Evolutionary conservation across 2,329 filamentous ascomycete genomes (phyloP).

Genomic region (Sordariomycetes sp.): DNA sequence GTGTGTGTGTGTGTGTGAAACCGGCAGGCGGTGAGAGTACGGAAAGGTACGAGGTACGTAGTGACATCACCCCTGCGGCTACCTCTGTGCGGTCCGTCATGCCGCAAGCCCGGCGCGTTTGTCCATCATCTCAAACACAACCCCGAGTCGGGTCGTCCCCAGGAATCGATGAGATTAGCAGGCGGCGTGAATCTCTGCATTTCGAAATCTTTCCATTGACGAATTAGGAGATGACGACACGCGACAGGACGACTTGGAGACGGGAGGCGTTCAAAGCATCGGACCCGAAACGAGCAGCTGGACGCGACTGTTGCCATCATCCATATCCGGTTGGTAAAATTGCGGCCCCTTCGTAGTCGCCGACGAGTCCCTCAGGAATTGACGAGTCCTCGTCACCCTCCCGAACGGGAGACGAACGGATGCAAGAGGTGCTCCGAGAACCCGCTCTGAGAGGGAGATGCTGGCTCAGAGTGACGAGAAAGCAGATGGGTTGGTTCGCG

Average conservation of each 20-base stretch:
- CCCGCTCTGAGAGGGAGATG: conserved; percentile 48
- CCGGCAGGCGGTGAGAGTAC: neutral
- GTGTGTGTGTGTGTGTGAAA: neutral
- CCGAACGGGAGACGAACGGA: neutral
- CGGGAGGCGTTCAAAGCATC: neutral
- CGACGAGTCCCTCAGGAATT: neutral
- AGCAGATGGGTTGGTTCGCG: conserved; percentile 50
- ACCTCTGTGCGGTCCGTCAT: neutral
- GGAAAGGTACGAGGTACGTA: neutral
- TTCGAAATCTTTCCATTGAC: neutral
- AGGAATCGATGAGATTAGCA: neutral
- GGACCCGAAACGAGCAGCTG: neutral
- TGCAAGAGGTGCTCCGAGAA: conserved; percentile 2
- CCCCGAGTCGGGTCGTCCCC: neutral
- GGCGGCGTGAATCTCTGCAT: neutral
- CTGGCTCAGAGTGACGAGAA: conserved; percentile 34
- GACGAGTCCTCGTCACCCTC: neutral
- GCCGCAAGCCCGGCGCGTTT: neutral
- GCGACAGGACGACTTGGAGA: neutral
- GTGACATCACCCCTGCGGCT: neutral
- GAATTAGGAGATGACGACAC: neutral
- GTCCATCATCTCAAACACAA: neutral
- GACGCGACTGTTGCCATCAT: neutral
- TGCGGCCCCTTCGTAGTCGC: too few species aligned
- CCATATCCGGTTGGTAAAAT: neutral